Percentiles rank a stretch among this genome's conserved stretches.
Evolutionary conservation across 352 stramenopile genomes (phyloP).

Genomic region (Phytophthora hybrid): DNA sequence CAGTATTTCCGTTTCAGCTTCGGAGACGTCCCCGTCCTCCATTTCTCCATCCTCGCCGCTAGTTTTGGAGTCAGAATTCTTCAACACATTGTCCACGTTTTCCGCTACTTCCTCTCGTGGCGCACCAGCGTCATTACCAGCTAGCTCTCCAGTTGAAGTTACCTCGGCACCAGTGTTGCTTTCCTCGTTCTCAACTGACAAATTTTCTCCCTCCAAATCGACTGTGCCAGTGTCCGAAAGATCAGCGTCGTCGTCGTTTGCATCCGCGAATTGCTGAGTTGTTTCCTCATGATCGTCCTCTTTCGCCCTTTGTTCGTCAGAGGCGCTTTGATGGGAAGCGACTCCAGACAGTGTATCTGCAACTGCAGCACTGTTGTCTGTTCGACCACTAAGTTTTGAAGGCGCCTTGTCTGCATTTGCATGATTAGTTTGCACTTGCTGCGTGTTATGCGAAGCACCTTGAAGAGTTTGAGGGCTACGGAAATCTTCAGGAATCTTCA

Average conservation of each 20-base stretch:
- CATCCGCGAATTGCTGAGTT: not conserved
- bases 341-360: not conserved
- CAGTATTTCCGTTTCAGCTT: slow-evolving; percentile 49
- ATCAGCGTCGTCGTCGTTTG: slow-evolving; percentile 25
- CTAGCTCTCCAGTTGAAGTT: not conserved
- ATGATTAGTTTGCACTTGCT: not conserved
- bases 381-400: not conserved
- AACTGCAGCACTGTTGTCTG: not conserved
- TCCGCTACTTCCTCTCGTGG: not conserved
- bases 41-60: slow-evolving; percentile 4
- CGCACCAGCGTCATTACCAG: slow-evolving; percentile 1
- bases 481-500: slow-evolving; percentile 16
- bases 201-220: slow-evolving; percentile 43
- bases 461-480: slow-evolving; percentile 2
- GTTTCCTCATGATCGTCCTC: not conserved
- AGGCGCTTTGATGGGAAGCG: not conserved
- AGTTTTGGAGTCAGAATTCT: not conserved
- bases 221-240: slow-evolving; percentile 45
- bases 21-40: slow-evolving; percentile 43
- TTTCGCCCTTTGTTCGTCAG: slow-evolving; percentile 3
- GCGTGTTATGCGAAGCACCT: not conserved
- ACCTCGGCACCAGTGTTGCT: slow-evolving; percentile 5
- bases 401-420: not conserved
- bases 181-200: slow-evolving; percentile 30
- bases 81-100: slow-evolving; percentile 4